Conservation (phyloP, 805 yeast genomes). For the Myxozyma neotropica region DNA sequence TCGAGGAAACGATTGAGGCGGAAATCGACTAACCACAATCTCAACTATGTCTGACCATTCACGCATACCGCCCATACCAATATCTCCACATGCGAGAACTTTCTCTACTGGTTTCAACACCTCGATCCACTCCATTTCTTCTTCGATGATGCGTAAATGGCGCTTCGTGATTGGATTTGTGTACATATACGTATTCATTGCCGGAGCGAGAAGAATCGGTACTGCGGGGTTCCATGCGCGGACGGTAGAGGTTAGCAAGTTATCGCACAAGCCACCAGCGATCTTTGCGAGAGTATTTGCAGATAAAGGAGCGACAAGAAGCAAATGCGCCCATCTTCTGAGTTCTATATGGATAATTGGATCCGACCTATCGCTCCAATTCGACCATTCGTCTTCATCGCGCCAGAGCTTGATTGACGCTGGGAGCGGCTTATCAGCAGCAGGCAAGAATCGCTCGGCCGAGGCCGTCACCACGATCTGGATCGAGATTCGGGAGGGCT, state of each 20-base stretch:
- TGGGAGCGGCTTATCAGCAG: constrained; percentile 49
- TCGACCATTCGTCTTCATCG: constrained; percentile 90
- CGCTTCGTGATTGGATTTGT: constrained; percentile 85
- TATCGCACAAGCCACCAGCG: constrained; percentile 89
- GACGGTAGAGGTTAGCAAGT: constrained; percentile 82
- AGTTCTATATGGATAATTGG: constrained; percentile 94
- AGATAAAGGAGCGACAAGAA: constrained; percentile 90
- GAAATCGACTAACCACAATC: constrained; percentile 68
- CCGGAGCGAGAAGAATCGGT: constrained; percentile 90
- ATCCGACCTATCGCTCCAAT: constrained; percentile 79
- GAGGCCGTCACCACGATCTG: constrained; percentile 84
- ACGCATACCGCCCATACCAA: constrained; percentile 99
- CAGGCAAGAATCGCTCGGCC: constrained; percentile 73
- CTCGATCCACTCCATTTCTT: constrained; percentile 94
- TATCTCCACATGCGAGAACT: constrained; percentile 91
- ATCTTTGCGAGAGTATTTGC: constrained; percentile 92
- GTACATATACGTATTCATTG: constrained; percentile 92
- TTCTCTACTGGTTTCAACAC: constrained; percentile 93
- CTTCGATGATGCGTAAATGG: constrained; percentile 73
- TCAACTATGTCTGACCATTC: constrained; percentile 95
- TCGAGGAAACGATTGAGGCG: constrained; percentile 21
- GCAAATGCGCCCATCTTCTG: constrained; percentile 94
- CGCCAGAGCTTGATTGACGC: constrained; percentile 85
- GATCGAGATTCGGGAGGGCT: constrained; percentile 70
- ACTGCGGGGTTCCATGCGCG: constrained; percentile 94